A percentile compares a stretch with the other conserved stretches of the same genome.
These are phyloP conservation scores for Talaromyces liani DNA, from an alignment of 495 filamentous ascomycete species.

Conservation along the genomic window DNA sequence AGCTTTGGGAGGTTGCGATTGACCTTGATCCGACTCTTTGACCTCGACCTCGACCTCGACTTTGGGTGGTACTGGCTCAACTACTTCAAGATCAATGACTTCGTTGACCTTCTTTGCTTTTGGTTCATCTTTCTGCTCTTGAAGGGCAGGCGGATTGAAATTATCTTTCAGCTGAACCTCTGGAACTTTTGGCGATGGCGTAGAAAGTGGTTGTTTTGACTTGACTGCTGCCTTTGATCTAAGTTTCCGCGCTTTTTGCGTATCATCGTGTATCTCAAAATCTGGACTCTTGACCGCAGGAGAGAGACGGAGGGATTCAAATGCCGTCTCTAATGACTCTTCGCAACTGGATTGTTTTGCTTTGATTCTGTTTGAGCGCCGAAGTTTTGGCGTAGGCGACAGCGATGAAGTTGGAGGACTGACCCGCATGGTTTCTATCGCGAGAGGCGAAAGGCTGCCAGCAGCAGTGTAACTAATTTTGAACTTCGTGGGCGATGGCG, in stretches of 20 bases:
- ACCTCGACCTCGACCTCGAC: background rate
- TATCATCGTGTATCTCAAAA: background rate
- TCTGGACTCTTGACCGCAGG: background rate
- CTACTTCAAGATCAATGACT: background rate
- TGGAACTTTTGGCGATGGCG: background rate
- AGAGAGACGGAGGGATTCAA: background rate
- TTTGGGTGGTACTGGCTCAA: background rate
- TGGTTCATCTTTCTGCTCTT: background rate
- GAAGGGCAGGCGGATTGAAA: background rate
- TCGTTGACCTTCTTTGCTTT: background rate
- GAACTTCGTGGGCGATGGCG: background rate
- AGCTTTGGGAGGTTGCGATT: background rate
- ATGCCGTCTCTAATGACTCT: background rate
- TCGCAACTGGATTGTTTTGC: background rate
- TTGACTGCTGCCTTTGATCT: background rate
- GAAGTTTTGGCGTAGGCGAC: background rate
- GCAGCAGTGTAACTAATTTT: constrained; percentile 4
- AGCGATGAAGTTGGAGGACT: background rate
- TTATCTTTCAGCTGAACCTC: background rate
- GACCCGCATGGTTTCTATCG: background rate
- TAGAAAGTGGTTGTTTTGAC: background rate
- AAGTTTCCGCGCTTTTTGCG: background rate
- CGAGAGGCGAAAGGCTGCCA: constrained; percentile 2
- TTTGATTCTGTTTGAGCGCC: constrained; percentile 1
- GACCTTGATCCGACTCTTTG: background rate